A percentile compares a stretch with the other conserved stretches of the same genome.
Conservation (phyloP, 2,329 filamentous ascomycete genomes). For the Arthrinium puccinioides region DNA sequence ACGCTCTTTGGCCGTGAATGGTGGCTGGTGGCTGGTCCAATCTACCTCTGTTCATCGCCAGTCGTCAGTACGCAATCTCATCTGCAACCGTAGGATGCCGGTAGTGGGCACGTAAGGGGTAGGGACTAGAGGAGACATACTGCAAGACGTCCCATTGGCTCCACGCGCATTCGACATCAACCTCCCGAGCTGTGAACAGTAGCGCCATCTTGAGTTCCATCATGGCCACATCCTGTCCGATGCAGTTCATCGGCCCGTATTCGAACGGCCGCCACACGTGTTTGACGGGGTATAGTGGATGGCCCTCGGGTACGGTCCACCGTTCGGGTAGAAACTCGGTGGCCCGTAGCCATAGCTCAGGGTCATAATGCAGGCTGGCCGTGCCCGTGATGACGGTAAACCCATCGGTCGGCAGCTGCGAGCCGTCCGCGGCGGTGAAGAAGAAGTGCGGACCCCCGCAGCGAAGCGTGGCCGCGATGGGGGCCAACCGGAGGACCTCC, state of each 20-base stretch:
- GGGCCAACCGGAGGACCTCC: constrained; percentile 44
- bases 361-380: constrained; percentile 20
- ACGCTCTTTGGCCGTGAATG: not conserved
- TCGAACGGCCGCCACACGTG: constrained; percentile 29
- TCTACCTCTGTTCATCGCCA: too few species aligned
- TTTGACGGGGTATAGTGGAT: constrained; percentile 16
- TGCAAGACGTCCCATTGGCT: constrained; percentile 4
- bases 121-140: not conserved
- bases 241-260: constrained; percentile 26
- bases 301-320: constrained; percentile 22
- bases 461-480: constrained; percentile 35
- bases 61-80: too few species aligned
- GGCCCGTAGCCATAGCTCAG: constrained; percentile 26
- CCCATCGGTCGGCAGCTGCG: constrained; percentile 27
- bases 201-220: constrained; percentile 24
- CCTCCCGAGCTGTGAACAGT: constrained; percentile 12
- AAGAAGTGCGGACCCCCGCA: constrained; percentile 20
- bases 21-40: not conserved
- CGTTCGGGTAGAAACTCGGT: constrained; percentile 34
- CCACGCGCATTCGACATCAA: constrained; percentile 10
- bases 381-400: constrained; percentile 14
- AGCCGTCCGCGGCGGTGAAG: constrained; percentile 29
- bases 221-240: constrained; percentile 27
- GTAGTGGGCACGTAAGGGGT: too few species aligned
- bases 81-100: too few species aligned